Evolutionary conservation across 495 filamentous ascomycete genomes (phyloP).

Genomic region (Aspergillus bertholletiae): DNA sequence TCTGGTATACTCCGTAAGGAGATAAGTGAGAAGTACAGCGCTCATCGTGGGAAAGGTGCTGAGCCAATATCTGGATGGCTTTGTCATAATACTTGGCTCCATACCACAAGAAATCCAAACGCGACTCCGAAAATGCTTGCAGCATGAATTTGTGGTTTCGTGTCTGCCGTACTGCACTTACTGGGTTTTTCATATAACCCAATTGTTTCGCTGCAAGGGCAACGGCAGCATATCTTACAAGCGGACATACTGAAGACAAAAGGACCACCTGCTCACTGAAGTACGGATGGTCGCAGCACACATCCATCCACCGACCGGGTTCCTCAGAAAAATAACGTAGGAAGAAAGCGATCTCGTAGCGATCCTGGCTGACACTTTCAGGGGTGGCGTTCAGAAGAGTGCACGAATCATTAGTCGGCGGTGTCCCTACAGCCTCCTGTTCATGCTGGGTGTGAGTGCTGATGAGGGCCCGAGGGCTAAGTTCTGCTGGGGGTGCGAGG

Average conservation of each 20-base stretch:
- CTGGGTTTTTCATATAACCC: constrained; percentile 14
- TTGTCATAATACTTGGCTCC: constrained; percentile 25
- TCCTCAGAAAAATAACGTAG: constrained; percentile 17
- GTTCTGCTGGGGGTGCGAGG: too few relatives aligned
- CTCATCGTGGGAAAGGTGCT: constrained; percentile 12
- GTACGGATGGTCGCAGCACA: constrained; percentile 12
- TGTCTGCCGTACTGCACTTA: constrained; percentile 4
- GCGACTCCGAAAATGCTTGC: constrained; percentile 4
- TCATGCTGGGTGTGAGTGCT: too few relatives aligned
- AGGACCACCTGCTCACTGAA: constrained; percentile 13
- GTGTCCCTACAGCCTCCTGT: too few relatives aligned
- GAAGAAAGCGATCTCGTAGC: constrained; percentile 16
- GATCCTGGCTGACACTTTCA: constrained; percentile 13
- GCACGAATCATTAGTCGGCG: not conserved
- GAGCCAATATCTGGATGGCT: constrained; percentile 17
- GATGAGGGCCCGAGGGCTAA: too few relatives aligned
- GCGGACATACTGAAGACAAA: constrained; percentile 8
- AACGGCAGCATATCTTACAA: constrained; percentile 20
- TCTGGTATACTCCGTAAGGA: constrained; percentile 10
- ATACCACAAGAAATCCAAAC: constrained; percentile 21
- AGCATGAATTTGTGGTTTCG: constrained; percentile 2
- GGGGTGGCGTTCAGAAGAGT: not conserved
- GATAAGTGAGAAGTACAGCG: constrained; percentile 2
- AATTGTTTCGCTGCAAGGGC: constrained; percentile 21
- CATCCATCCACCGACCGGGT: constrained; percentile 17